Evolutionary conservation across 2,329 filamentous ascomycete species (phyloP), one percentile per base, ranked within the genome.

Genomic region (Thermothelomyces thermophilus): DNA sequence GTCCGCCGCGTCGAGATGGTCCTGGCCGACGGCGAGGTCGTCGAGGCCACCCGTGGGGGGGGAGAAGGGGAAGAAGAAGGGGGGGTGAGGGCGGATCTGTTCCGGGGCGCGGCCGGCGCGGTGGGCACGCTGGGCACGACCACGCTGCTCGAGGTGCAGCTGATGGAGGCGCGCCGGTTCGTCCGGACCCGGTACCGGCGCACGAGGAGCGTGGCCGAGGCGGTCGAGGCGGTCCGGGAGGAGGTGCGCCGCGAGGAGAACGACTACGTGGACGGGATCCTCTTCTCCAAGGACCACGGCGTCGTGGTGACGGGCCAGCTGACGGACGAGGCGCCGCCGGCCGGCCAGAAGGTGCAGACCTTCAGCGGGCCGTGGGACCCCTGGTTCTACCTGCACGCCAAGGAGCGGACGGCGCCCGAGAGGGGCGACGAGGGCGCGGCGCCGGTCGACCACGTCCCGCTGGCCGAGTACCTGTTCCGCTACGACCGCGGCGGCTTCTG

Each of bases 401-500:
- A 77, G 59, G 69, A 77, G 34, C 63, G 63, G 52, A 76, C 52
- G 14, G 46, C 61, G 5, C 50, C 60, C 10, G 33, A 55, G 6
- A 16, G 45, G 33, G 34, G 56, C 11, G 16, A 26, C 19, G 35
- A 17, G 2, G 45, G 16, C 2, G 19, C 55, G 35, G 36, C 45
- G 11, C 35, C 31, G 14, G 60, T 64, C 14, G 81, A 86, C 44
- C 79, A 80, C 58, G 76, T 87, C 35, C 84, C 84, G 0, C 68
- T 87, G 3, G 77, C 79, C 34, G 84, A 87, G 63, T 88, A 88
- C 63, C 79, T 87, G 56, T 88, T 88, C 72, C 78, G 84, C 44
- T 88, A 88, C 69, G 84, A 88, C 66, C 78, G 84, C 39, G 84
- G 82, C 46, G 83, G 81, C 13, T 88, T 88, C 73, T 88, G 84